Evolutionary conservation across 2,329 filamentous ascomycete genomes (phyloP), one percentile per base, ranked within the genome.

Genomic region (Aspergillus terreus): DNA sequence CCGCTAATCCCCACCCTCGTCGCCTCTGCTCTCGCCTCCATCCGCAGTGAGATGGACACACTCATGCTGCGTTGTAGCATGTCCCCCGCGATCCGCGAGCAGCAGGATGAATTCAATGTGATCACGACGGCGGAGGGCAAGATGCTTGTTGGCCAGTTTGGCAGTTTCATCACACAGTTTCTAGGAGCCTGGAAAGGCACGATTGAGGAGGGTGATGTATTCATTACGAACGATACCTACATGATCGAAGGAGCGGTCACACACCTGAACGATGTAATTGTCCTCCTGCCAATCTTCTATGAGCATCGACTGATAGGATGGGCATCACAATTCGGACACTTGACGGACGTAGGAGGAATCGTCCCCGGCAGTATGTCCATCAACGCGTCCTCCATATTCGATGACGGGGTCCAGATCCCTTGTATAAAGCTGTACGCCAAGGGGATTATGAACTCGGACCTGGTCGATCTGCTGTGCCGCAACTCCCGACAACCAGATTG

Each of bases 101-200:
- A 79, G 45, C 76, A 79, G 53, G 77, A 79, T 25, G 76, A 79
- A 52, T 79, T 78, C 63, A 79, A 79, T 30, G 76, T 79, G n/a
- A 77, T 79, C 46, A 78, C 77, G 4, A 76, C 1, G 61, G 68
- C 1, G 77, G 77, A 4, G 71, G 23, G 23, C 23, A 23, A 78
- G 54, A 80, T 80, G 76, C 68, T 80, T 0, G 77, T 76, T 6
- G 77, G 77, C 0, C 77, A 80, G 45, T 78, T 79, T 33, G 76
- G 76, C 3, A 77, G 74, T 53, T 78, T 78, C 55, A 78, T 78
- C 53, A 69, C 69, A 1, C 69, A 76, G 40, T 78, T 80, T 48
- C 58, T 79, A n/a, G 58, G 69, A 1, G 63, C 68, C 2, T 79
- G 75, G 76, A 67, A 69, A n/a, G 76, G 73, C 1, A 71, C 72